Evolutionary conservation across 148 eudicot species (phyloP).

Genomic region (Rhododendron ferrugineum): DNA sequence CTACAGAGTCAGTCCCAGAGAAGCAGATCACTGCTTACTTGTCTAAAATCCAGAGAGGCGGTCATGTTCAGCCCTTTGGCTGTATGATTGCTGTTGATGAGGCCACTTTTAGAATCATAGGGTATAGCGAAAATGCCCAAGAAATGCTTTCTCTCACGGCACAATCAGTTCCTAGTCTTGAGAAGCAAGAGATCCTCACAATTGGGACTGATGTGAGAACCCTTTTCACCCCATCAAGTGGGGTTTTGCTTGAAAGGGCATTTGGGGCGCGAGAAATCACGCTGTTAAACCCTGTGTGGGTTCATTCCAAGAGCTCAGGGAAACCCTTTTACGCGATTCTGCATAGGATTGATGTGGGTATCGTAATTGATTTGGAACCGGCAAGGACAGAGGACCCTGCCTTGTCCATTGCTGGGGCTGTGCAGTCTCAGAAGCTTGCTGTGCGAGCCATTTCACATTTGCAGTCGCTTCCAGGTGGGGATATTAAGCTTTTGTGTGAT

Average conservation of each 20-base stretch:
- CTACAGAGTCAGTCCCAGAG: constrained; percentile 49
- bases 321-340: constrained; percentile 87
- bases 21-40: constrained; percentile 75
- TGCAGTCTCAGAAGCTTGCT: constrained; percentile 92
- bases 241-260: constrained; percentile 48
- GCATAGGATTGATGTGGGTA: constrained; percentile 91
- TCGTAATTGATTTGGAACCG: constrained; percentile 90
- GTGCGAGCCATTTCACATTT: constrained; percentile 74
- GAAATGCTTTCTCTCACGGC: constrained; percentile 58
- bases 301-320: constrained; percentile 66
- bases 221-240: constrained; percentile 54
- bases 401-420: constrained; percentile 82
- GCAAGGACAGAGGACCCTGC: constrained; percentile 86
- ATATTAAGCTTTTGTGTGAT: constrained; percentile 78
- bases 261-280: constrained; percentile 71
- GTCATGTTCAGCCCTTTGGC: constrained; percentile 82
- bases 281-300: constrained; percentile 74
- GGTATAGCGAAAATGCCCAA: constrained; percentile 60
- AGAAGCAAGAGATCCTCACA: constrained; percentile 32
- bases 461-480: constrained; percentile 89
- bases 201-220: constrained; percentile 67
- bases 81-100: constrained; percentile 73
- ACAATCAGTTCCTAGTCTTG: constrained; percentile 61
- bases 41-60: constrained; percentile 82
- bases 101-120: constrained; percentile 50